Conservation (phyloP, 306 rosid genomes). For the Citrullus mucosospermus region DNA sequence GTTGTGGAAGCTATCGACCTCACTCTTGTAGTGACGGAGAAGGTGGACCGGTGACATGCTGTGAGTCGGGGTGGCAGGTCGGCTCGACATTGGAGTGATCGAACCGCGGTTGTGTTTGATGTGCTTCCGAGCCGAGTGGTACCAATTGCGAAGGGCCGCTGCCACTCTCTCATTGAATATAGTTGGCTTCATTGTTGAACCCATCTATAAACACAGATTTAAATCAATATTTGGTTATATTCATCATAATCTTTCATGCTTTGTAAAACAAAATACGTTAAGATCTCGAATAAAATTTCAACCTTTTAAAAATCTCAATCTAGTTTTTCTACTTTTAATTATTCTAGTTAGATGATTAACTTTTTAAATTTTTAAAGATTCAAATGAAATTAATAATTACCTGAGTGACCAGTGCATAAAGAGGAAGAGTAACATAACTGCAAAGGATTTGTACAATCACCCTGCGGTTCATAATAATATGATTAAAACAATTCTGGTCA, state of each 20-base stretch:
- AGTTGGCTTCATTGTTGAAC: conserved; percentile 64
- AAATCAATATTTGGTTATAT: not conserved
- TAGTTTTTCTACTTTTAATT: not conserved
- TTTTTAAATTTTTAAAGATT: no score
- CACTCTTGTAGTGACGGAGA: conserved; percentile 31
- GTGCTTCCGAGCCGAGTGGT: conserved; percentile 47
- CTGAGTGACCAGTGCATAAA: conserved; percentile 86
- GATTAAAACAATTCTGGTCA: not conserved
- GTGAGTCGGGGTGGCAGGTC: conserved; percentile 39
- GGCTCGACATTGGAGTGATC: conserved; percentile 36
- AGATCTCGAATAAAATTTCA: no score
- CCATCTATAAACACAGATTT: conserved; percentile 38
- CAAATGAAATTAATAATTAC: conserved; percentile 13
- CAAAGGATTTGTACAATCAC: conserved; percentile 63
- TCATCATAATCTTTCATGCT: not conserved
- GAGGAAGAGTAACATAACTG: conserved; percentile 88
- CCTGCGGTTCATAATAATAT: conserved; percentile 20
- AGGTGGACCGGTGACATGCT: conserved; percentile 48
- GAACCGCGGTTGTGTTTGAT: conserved; percentile 40
- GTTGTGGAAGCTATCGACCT: conserved; percentile 34
- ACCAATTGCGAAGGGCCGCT: conserved; percentile 57
- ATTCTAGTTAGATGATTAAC: not conserved
- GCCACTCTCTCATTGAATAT: conserved; percentile 80
- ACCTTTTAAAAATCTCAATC: no score
- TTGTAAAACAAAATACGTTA: not conserved